A percentile compares a stretch with the other conserved stretches of the same genome.
Evolutionary conservation across 148 eudicot genomes (phyloP).

Genomic region (Cornus kousa): DNA sequence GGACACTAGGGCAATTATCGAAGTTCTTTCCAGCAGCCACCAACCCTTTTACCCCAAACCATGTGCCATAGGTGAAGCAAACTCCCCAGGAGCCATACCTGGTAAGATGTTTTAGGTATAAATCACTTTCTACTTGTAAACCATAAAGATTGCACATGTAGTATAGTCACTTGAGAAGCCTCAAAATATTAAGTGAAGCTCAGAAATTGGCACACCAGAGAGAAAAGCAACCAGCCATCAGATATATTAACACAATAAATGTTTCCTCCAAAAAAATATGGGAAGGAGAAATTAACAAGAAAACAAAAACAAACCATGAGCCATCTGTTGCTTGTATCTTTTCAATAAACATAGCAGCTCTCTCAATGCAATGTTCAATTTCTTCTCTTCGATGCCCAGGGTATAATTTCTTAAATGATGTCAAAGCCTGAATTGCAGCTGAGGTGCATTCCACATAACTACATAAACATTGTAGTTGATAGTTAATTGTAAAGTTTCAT

Average conservation of each 20-base stretch:
- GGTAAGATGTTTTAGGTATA: constrained; percentile 11
- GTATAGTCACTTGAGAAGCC: not conserved
- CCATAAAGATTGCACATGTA: not conserved
- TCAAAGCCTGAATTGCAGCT: constrained; percentile 86
- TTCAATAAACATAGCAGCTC: constrained; percentile 65
- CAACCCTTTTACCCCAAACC: constrained; percentile 87
- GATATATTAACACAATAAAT: not conserved
- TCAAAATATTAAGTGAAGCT: constrained; percentile 6
- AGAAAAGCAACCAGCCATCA: not conserved
- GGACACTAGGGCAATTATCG: constrained; percentile 51
- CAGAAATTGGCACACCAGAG: not conserved
- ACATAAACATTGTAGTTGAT: constrained; percentile 15
- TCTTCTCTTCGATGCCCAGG: constrained; percentile 87
- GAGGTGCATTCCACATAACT: constrained; percentile 98
- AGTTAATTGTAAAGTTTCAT: not conserved
- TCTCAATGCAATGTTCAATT: constrained; percentile 61
- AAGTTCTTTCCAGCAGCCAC: constrained; percentile 68
- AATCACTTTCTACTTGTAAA: not conserved
- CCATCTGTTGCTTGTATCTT: constrained; percentile 82
- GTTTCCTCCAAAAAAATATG: not conserved
- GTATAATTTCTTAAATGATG: constrained; percentile 64
- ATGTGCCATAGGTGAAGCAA: constrained; percentile 88
- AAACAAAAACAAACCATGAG: constrained; percentile 71
- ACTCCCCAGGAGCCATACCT: constrained; percentile 99
- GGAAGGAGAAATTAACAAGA: constrained; percentile 3